Conservation (phyloP, 2,329 filamentous ascomycete genomes). For the Phialophora tarda region DNA sequence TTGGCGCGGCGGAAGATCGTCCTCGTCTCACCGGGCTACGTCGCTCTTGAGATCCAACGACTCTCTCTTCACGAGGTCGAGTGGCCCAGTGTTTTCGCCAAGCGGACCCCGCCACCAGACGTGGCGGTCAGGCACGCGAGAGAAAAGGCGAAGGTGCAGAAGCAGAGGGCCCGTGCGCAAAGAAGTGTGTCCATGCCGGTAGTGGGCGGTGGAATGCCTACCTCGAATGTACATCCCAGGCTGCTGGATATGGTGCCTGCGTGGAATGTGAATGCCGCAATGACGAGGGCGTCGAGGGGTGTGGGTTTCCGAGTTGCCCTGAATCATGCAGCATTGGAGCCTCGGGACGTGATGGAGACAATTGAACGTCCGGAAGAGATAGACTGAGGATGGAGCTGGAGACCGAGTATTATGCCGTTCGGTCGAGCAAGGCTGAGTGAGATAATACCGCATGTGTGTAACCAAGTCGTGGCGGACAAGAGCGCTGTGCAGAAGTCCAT, state of each 20-base stretch:
- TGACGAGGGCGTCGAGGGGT: conserved; percentile 18
- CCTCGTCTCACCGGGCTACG: conserved; percentile 35
- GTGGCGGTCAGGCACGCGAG: conserved; percentile 14
- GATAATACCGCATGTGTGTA: background rate
- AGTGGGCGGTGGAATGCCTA: background rate
- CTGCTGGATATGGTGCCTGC: conserved; percentile 21
- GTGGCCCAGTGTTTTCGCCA: conserved; percentile 28
- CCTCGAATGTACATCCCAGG: conserved; percentile 6
- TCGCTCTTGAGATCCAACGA: conserved; percentile 30
- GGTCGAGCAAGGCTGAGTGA: background rate
- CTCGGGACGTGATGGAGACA: conserved; percentile 2
- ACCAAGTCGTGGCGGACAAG: background rate
- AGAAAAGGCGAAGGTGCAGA: conserved; percentile 9
- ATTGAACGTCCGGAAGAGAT: conserved; percentile 11
- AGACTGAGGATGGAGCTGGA: conserved; percentile 12
- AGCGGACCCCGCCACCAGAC: conserved; percentile 1
- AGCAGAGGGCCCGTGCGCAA: conserved; percentile 3
- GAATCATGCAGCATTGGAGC: background rate
- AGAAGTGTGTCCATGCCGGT: conserved; percentile 9
- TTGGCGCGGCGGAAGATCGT: conserved; percentile 33
- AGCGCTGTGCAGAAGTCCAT: conserved; percentile 12
- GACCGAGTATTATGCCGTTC: background rate
- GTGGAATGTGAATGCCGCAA: conserved; percentile 23
- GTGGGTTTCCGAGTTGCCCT: conserved; percentile 19
- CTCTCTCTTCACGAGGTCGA: conserved; percentile 16